Conservation (phyloP, 352 stramenopile species). For the Pythium vanterpoolii region DNA sequence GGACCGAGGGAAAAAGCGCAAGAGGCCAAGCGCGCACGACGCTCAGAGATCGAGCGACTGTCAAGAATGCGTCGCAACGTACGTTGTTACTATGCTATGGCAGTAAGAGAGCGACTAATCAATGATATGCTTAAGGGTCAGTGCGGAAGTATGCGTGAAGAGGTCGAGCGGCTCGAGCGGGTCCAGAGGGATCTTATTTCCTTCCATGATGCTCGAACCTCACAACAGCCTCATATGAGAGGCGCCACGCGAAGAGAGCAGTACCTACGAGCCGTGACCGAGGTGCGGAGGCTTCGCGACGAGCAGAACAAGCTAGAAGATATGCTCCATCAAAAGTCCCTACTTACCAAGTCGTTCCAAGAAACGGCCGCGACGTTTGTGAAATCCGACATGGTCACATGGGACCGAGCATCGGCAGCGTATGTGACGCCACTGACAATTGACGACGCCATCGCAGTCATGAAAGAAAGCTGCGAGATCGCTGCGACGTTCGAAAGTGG, state of each 20-base stretch:
- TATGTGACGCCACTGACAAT: slow-evolving; percentile 15
- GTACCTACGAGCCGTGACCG: slow-evolving; percentile 7
- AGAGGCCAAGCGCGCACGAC: slow-evolving; percentile 19
- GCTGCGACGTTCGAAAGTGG: slow-evolving; percentile 14
- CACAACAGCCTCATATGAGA: neutral
- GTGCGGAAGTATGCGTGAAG: slow-evolving; percentile 9
- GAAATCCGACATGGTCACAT: slow-evolving; percentile 18
- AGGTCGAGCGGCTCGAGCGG: slow-evolving; percentile 15
- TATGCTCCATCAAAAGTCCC: slow-evolving; percentile 13
- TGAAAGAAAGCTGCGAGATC: slow-evolving; percentile 16
- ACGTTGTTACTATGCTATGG: neutral
- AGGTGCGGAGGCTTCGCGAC: slow-evolving; percentile 10
- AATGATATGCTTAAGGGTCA: slow-evolving; percentile 13
- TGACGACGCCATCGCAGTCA: slow-evolving; percentile 10
- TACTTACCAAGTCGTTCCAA: slow-evolving; percentile 8
- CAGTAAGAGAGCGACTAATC: neutral
- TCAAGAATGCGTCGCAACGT: slow-evolving; percentile 21
- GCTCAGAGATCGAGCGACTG: slow-evolving; percentile 25
- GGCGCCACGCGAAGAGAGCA: neutral
- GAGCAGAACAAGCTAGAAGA: slow-evolving; percentile 12
- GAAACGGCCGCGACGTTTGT: slow-evolving; percentile 11
- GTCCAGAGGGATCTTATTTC: neutral
- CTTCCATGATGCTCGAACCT: neutral
- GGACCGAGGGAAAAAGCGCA: slow-evolving; percentile 7
- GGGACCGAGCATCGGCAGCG: slow-evolving; percentile 7